Conservation (phyloP, 2,329 filamentous ascomycete genomes). For the Aspergillus sp. region DNA sequence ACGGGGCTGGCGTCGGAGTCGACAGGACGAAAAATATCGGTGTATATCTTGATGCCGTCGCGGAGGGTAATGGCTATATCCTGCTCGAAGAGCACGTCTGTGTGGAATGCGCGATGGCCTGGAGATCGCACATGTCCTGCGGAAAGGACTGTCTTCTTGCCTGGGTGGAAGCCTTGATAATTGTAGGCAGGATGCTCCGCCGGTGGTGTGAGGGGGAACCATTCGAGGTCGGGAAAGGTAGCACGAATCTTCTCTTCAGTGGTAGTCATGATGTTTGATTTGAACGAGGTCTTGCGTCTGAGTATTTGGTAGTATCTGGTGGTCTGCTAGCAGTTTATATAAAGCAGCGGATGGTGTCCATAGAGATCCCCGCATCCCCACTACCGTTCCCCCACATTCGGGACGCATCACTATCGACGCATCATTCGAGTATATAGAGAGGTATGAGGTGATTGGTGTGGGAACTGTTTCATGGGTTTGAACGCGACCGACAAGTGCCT, state of each 20-base stretch:
- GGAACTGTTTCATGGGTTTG: background rate
- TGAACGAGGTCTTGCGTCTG: background rate
- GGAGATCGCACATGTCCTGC: conserved; percentile 11
- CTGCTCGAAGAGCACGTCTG: conserved; percentile 25
- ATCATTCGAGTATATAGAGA: background rate
- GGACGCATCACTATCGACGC: background rate
- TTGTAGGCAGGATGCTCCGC: background rate
- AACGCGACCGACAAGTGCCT: background rate
- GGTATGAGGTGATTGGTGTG: background rate
- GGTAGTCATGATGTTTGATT: background rate
- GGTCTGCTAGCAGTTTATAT: background rate
- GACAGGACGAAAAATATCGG: conserved; percentile 28
- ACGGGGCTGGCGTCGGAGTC: conserved; percentile 16
- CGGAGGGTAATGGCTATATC: conserved; percentile 28
- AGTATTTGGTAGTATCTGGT: background rate
- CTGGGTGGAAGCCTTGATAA: conserved; percentile 12
- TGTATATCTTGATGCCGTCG: conserved; percentile 29
- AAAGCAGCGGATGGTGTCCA: background rate
- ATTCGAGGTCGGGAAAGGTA: conserved; percentile 1
- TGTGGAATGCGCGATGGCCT: conserved; percentile 2
- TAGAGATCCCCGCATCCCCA: background rate
- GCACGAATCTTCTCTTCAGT: background rate
- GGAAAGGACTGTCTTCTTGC: conserved; percentile 6
- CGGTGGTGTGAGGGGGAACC: background rate
- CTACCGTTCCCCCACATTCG: background rate